Evolutionary conservation across 768 basidiomycete genomes (phyloP).

Genomic region (Termitomyces sp.): DNA sequence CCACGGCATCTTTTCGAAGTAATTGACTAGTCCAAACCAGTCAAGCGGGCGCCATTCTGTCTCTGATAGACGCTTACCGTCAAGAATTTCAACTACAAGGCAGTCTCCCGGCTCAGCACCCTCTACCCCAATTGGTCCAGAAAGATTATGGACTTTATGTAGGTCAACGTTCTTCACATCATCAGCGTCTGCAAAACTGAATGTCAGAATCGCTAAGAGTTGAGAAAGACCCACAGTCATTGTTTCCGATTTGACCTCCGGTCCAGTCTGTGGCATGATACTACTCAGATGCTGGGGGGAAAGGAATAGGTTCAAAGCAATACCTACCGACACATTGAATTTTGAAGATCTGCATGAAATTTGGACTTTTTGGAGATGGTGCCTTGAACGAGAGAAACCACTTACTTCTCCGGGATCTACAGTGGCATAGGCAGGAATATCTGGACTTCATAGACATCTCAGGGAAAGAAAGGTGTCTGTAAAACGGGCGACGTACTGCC

Average conservation of each 20-base stretch:
- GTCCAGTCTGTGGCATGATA: constrained; percentile 53
- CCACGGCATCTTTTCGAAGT: constrained; percentile 77
- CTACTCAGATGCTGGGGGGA: background rate
- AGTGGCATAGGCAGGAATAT: constrained; percentile 55
- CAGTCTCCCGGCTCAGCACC: constrained; percentile 78
- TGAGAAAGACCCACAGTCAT: constrained; percentile 45
- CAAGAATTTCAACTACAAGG: constrained; percentile 75
- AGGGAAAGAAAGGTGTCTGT: background rate
- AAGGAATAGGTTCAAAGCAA: background rate
- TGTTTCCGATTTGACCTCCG: constrained; percentile 73
- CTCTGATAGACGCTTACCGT: constrained; percentile 34
- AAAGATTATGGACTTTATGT: constrained; percentile 65
- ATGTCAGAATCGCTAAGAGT: background rate
- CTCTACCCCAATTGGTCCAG: constrained; percentile 69
- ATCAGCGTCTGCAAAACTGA: constrained; percentile 42
- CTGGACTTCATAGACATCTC: constrained; percentile 34
- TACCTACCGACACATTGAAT: constrained; percentile 59
- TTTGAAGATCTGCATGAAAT: constrained; percentile 50
- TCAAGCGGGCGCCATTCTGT: too few species aligned
- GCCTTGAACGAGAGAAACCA: background rate
- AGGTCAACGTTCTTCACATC: constrained; percentile 64
- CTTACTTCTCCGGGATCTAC: constrained; percentile 57
- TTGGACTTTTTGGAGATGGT: background rate
- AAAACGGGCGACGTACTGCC: constrained; percentile 48
- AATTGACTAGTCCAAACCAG: constrained; percentile 35